These are phyloP conservation scores for Gossypium anomalum DNA, from an alignment of 345 rosid species.

Conservation along the genomic window DNA sequence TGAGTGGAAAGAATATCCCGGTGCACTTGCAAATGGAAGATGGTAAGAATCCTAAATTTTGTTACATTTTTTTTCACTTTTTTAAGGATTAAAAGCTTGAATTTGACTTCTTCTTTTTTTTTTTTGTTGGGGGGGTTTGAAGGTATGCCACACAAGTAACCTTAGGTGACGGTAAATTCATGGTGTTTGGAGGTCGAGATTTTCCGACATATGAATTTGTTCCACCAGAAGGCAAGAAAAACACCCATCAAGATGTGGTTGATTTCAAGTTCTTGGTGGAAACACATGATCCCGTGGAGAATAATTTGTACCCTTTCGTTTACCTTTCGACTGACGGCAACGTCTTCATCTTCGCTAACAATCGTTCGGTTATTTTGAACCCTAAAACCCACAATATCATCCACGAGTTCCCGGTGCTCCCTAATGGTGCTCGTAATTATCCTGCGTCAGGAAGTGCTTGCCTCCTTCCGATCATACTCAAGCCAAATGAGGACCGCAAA, in stretches of 20 bases:
- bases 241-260: slow-evolving; percentile 27
- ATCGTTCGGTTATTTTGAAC: slow-evolving; percentile 56
- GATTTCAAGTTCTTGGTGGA: slow-evolving; percentile 39
- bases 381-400: slow-evolving; percentile 43
- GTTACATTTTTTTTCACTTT: neutral
- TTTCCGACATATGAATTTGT: slow-evolving; percentile 74
- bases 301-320: slow-evolving; percentile 85
- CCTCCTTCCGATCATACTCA: slow-evolving; percentile 55
- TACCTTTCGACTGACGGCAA: slow-evolving; percentile 70
- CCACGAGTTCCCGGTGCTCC: slow-evolving; percentile 57
- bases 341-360: slow-evolving; percentile 74
- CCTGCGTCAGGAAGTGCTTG: slow-evolving; percentile 66
- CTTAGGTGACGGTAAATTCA: slow-evolving; percentile 59
- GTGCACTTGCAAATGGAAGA: slow-evolving; percentile 57
- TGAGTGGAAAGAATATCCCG: slow-evolving; percentile 63
- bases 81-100: neutral
- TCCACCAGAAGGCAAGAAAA: slow-evolving; percentile 49
- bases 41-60: slow-evolving; percentile 34
- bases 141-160: slow-evolving; percentile 79
- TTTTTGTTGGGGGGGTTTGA: neutral
- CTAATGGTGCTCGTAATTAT: slow-evolving; percentile 75
- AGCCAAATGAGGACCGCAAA: slow-evolving; percentile 14
- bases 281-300: slow-evolving; percentile 53
- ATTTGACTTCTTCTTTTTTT: accelerated
- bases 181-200: slow-evolving; percentile 75